These are phyloP conservation scores for Pichia ethanolica DNA, from an alignment of 805 yeast genomes.

Conservation along the genomic window DNA sequence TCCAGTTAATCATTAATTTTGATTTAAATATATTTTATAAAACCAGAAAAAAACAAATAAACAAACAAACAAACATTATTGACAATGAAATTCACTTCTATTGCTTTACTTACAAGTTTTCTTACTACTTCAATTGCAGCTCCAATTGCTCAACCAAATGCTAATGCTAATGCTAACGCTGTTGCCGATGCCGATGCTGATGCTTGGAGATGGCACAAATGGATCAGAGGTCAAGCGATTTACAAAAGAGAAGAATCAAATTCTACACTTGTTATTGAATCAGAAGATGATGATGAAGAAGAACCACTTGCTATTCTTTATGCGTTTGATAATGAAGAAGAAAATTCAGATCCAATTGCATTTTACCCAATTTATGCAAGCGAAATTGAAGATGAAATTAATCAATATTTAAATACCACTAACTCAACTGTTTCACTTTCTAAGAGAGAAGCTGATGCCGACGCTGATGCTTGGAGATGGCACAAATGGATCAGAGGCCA, in stretches of 20 bases:
- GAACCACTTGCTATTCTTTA: slow-evolving; percentile 4
- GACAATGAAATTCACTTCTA: slow-evolving; percentile 5
- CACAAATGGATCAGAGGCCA: background rate
- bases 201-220: too few species aligned
- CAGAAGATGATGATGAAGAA: background rate
- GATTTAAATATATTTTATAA: too few species aligned
- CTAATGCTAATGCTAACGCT: too few species aligned
- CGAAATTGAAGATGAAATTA: slow-evolving; percentile 2
- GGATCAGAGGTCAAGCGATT: too few species aligned
- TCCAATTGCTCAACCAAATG: slow-evolving; percentile 5
- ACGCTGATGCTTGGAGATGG: background rate
- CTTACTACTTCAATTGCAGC: slow-evolving; percentile 4
- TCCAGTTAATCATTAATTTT: background rate
- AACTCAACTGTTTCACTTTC: background rate
- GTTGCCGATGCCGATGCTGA: too few species aligned
- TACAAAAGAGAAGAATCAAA: background rate
- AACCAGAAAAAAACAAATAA: background rate
- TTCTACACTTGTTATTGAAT: too few species aligned
- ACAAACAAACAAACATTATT: background rate
- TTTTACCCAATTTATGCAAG: slow-evolving; percentile 5
- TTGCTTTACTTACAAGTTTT: slow-evolving; percentile 1
- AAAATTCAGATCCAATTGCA: slow-evolving; percentile 4
- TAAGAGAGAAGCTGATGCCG: slow-evolving; percentile 4
- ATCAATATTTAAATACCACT: background rate
- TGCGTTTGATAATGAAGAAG: slow-evolving; percentile 1